A percentile compares a stretch with the other conserved stretches of the same genome.
Conservation (phyloP, 768 basidiomycete genomes). For the Hirschioporus abietinus region DNA sequence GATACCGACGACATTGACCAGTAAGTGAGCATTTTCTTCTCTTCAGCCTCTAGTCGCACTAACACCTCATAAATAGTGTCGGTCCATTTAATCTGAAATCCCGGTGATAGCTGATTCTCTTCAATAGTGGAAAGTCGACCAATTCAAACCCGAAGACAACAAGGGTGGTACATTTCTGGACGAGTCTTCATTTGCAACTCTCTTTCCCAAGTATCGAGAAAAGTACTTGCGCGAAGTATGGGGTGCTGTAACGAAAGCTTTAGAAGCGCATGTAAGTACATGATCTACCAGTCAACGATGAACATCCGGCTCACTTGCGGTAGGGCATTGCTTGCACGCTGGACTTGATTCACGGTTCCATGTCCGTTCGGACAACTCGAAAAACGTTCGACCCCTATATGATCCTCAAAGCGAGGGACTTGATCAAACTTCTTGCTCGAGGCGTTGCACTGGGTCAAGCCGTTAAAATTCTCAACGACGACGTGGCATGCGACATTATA, state of each 20-base stretch:
- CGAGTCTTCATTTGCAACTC: conserved; percentile 95
- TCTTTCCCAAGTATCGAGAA: conserved; percentile 98
- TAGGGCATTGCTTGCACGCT: conserved; percentile 89
- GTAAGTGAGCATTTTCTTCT: conserved; percentile 43
- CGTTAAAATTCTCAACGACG: conserved; percentile 85
- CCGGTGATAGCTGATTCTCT: not conserved
- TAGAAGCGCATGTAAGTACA: conserved; percentile 68
- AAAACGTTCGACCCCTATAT: conserved; percentile 98
- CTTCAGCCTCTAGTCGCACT: conserved; percentile 6
- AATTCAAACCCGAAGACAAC: conserved; percentile 71
- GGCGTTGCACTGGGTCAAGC: conserved; percentile 85
- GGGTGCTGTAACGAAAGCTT: conserved; percentile 80
- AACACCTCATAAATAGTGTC: conserved; percentile 22
- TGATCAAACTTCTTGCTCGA: conserved; percentile 92
- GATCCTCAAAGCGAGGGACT: conserved; percentile 91
- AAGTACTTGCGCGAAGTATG: conserved; percentile 93
- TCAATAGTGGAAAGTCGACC: conserved; percentile 80
- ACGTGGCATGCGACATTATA: conserved; percentile 92
- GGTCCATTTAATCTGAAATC: conserved; percentile 9
- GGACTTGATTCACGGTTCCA: conserved; percentile 93
- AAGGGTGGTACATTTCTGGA: conserved; percentile 82
- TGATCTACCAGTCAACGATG: not conserved
- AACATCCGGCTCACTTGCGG: not conserved
- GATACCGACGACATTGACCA: conserved; percentile 99
- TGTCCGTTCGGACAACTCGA: conserved; percentile 95